phyloP scores from a whole-genome alignment of 2,329 filamentous ascomycete species.

The Rhynchosporium graminicola region DNA sequence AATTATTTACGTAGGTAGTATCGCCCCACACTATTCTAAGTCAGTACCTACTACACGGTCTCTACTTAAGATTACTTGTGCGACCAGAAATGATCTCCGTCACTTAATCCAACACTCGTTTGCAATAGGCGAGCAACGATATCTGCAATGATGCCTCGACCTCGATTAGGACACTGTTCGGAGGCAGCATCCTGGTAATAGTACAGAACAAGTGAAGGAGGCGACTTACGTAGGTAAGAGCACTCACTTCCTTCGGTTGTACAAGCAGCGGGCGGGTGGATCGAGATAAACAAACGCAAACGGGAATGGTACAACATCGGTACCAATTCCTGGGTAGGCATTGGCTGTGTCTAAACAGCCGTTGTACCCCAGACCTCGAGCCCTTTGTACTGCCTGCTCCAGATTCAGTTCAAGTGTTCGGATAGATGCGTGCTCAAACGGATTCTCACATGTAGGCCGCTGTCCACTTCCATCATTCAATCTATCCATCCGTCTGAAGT shows the following conservation, averaged over 20 bases:
- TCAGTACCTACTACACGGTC: neutral
- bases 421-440: conserved; percentile 3
- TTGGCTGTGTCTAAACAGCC: conserved; percentile 10
- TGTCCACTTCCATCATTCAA: neutral
- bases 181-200: conserved; percentile 3
- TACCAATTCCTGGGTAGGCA: conserved; percentile 9
- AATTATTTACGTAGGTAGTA: neutral
- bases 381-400: conserved; percentile 2
- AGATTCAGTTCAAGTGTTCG: conserved; percentile 2
- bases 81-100: too few relatives aligned
- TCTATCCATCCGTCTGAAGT: neutral
- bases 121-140: neutral
- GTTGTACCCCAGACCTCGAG: conserved; percentile 1
- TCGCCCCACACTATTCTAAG: neutral
- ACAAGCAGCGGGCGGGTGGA: neutral
- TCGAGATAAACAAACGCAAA: neutral
- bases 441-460: conserved; percentile 13
- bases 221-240: too few relatives aligned
- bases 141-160: conserved; percentile 5
- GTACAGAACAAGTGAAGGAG: too few relatives aligned
- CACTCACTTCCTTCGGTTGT: too few relatives aligned
- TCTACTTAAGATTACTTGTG: too few relatives aligned
- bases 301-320: conserved; percentile 11
- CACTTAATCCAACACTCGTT: too few relatives aligned
- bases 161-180: neutral